phyloP scores from a whole-genome alignment of 768 basidiomycete genomes.

The Trametes punicea region DNA sequence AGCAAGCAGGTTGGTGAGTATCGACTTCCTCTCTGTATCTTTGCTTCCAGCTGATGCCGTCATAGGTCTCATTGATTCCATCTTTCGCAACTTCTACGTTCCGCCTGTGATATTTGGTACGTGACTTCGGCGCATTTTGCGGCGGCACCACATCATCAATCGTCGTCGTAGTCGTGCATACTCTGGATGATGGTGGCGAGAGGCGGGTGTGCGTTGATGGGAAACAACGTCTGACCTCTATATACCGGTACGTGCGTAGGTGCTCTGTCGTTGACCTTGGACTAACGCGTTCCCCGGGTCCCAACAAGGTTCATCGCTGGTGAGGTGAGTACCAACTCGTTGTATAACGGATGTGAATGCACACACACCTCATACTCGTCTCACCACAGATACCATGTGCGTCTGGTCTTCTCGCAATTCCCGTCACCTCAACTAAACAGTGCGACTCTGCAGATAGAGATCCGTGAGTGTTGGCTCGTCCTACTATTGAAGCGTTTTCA shows the following conservation, averaged over 20 bases:
- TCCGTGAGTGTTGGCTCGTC: conserved; percentile 35
- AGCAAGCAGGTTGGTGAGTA: conserved; percentile 55
- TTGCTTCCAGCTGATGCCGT: neutral
- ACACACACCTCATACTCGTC: neutral
- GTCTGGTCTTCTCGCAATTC: conserved; percentile 15
- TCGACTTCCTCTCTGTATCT: too few species aligned
- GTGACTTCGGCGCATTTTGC: too few species aligned
- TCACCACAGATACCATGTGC: conserved; percentile 52
- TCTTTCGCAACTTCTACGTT: conserved; percentile 76
- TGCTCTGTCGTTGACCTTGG: neutral
- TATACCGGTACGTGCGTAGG: conserved; percentile 53
- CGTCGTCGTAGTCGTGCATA: conserved; percentile 49
- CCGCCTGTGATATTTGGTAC: conserved; percentile 78
- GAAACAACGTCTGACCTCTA: conserved; percentile 77
- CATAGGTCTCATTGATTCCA: conserved; percentile 65
- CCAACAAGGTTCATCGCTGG: conserved; percentile 62
- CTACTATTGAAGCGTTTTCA: neutral
- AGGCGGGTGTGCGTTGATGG: conserved; percentile 72
- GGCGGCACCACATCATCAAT: too few species aligned
- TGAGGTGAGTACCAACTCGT: conserved; percentile 50
- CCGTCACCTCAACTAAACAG: neutral
- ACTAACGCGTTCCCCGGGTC: neutral
- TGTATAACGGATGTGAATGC: neutral
- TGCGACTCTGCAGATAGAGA: conserved; percentile 38
- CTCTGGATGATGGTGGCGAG: conserved; percentile 59